Conservation (phyloP, 768 basidiomycete species). For the Leccinum fibrillosum region DNA sequence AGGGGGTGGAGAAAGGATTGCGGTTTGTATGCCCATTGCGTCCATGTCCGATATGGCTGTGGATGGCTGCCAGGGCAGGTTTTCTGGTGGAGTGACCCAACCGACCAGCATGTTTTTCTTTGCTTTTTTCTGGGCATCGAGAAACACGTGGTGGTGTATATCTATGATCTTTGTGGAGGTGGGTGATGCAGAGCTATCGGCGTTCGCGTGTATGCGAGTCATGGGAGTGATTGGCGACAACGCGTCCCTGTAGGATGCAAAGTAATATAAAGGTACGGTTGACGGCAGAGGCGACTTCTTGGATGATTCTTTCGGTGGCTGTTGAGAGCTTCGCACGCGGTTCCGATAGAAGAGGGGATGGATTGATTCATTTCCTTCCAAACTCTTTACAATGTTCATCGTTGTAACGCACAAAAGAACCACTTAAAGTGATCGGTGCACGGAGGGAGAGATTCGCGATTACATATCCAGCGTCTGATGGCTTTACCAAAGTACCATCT, state of each 20-base stretch:
- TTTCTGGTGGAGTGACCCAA: slow-evolving; percentile 60
- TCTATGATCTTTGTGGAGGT: slow-evolving; percentile 41
- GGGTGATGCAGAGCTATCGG: background rate
- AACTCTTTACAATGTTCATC: slow-evolving; percentile 63
- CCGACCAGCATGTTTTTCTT: slow-evolving; percentile 46
- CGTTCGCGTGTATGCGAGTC: slow-evolving; percentile 9
- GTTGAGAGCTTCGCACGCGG: slow-evolving; percentile 16
- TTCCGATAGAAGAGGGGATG: slow-evolving; percentile 9
- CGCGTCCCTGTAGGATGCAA: background rate
- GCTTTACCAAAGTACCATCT: slow-evolving; percentile 69
- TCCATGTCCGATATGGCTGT: slow-evolving; percentile 65
- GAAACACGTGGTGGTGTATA: slow-evolving; percentile 78
- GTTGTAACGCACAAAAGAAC: slow-evolving; percentile 82
- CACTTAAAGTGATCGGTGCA: slow-evolving; percentile 62
- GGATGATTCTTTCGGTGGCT: slow-evolving; percentile 10
- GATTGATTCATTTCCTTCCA: slow-evolving; percentile 30
- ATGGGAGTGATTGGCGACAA: slow-evolving; percentile 5
- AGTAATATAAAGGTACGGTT: background rate
- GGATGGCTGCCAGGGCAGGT: slow-evolving; percentile 63
- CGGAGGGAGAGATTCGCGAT: slow-evolving; percentile 71
- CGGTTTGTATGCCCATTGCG: slow-evolving; percentile 48
- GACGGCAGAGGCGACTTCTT: slow-evolving; percentile 6
- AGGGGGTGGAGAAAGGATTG: slow-evolving; percentile 68
- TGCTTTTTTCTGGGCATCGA: slow-evolving; percentile 47
- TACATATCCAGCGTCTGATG: slow-evolving; percentile 73